These are phyloP conservation scores for Polysphondylium violaceum DNA, from an alignment of 78 protist species.

Conservation along the genomic window DNA sequence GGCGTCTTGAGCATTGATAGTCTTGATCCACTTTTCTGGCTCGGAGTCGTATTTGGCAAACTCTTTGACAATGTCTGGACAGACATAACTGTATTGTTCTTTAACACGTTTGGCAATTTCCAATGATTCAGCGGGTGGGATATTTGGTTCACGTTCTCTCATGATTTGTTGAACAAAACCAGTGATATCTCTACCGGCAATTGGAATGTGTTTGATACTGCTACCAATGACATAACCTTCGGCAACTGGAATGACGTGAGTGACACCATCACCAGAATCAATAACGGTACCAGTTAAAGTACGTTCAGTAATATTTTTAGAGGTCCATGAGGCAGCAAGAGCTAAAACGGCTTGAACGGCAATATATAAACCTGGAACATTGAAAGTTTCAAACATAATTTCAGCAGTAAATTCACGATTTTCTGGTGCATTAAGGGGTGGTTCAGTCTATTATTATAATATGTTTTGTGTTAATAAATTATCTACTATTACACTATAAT, in stretches of 20 bases:
- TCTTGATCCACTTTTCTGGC: constrained; percentile 90
- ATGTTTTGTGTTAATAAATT: background rate
- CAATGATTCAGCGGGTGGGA: constrained; percentile 96
- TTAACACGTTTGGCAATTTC: constrained; percentile 95
- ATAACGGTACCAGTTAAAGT: constrained; percentile 98
- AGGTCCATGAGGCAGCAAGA: constrained; percentile 96
- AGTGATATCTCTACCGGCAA: constrained; percentile 99
- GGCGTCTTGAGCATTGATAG: constrained; percentile 25
- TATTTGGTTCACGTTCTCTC: constrained; percentile 96
- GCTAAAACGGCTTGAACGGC: constrained; percentile 99
- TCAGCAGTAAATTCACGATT: constrained; percentile 99
- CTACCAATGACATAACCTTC: constrained; percentile 98
- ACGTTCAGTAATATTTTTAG: constrained; percentile 73
- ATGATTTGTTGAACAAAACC: constrained; percentile 95
- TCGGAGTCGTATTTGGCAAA: constrained; percentile 95
- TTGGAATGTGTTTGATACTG: constrained; percentile 97
- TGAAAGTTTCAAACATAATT: constrained; percentile 99
- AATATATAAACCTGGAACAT: constrained; percentile 98
- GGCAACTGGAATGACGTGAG: constrained; percentile 99
- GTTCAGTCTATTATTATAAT: constrained; percentile 94
- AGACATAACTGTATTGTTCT: constrained; percentile 96
- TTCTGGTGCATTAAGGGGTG: constrained; percentile 99
- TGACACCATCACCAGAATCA: constrained; percentile 99
- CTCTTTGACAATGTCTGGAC: constrained; percentile 97
- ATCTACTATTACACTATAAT: background rate